phyloP scores from a whole-genome alignment of 176 grass and related monocot genomes.

The Paspalum vaginatum region DNA sequence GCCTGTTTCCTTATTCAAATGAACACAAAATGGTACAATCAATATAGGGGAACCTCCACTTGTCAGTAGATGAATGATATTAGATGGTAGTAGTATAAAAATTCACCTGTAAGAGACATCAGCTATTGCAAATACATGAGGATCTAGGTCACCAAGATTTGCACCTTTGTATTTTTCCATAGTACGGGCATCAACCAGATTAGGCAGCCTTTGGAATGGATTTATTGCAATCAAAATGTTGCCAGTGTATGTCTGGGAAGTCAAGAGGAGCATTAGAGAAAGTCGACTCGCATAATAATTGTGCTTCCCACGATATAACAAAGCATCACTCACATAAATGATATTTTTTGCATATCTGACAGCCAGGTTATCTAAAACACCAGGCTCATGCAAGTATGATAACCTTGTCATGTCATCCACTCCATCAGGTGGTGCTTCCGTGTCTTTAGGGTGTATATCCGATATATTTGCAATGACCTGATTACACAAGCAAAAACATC shows the following conservation, averaged over 20 bases:
- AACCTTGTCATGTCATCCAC: constrained; percentile 98
- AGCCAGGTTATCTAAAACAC: constrained; percentile 86
- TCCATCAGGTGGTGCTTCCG: constrained; percentile 76
- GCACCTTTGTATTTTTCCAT: constrained; percentile 96
- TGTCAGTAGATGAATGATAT: constrained; percentile 23
- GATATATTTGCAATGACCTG: constrained; percentile 57
- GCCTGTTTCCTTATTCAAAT: constrained; percentile 82
- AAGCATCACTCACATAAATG: constrained; percentile 81
- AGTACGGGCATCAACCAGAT: constrained; percentile 68
- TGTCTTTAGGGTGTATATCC: constrained; percentile 77
- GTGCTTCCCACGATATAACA: constrained; percentile 29
- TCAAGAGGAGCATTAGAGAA: constrained; percentile 44
- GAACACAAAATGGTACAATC: constrained; percentile 51
- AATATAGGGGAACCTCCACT: constrained; percentile 43
- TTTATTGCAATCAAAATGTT: constrained; percentile 97
- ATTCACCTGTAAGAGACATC: constrained; percentile 94
- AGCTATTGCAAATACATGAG: constrained; percentile 93
- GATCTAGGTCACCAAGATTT: constrained; percentile 75
- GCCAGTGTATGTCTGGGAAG: constrained; percentile 83
- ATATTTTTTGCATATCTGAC: constrained; percentile 83
- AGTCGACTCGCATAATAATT: constrained; percentile 11
- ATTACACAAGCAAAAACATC: constrained; percentile 39
- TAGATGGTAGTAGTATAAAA: constrained; percentile 45
- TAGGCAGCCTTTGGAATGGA: constrained; percentile 92
- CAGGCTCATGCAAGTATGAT: constrained; percentile 96